phyloP scores from a whole-genome alignment of 805 yeast species.

The Danielozyma ontarioensis region DNA sequence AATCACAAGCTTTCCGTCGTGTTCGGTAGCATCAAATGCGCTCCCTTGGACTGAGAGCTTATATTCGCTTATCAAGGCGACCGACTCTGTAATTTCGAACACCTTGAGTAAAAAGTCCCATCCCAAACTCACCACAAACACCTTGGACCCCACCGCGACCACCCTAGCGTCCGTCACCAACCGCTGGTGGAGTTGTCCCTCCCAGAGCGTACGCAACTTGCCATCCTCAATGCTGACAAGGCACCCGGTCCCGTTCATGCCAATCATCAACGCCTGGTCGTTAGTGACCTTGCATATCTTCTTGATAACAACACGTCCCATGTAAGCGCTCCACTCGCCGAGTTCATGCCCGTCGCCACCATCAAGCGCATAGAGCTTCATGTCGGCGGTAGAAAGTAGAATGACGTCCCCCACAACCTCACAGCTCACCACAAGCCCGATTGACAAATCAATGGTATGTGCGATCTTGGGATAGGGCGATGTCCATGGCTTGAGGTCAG shows the following conservation, averaged over 20 bases:
- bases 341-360: not conserved
- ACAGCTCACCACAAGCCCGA: not conserved
- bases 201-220: slow-evolving; percentile 3
- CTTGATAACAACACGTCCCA: slow-evolving; percentile 11
- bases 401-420: not conserved
- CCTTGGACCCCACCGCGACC: slow-evolving; percentile 9
- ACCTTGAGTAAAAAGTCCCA: slow-evolving; percentile 48
- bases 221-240: slow-evolving; percentile 4
- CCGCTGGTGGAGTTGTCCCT: slow-evolving; percentile 28
- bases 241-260: slow-evolving; percentile 48
- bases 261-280: slow-evolving; percentile 34
- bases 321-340: slow-evolving; percentile 4
- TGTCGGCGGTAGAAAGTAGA: not conserved
- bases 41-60: slow-evolving; percentile 49
- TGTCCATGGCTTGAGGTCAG: slow-evolving; percentile 20
- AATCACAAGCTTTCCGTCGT: slow-evolving; percentile 30
- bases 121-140: slow-evolving; percentile 51
- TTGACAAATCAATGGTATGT: not conserved
- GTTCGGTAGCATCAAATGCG: slow-evolving; percentile 37
- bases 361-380: not conserved
- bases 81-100: slow-evolving; percentile 17
- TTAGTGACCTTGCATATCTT: slow-evolving; percentile 19
- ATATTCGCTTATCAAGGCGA: slow-evolving; percentile 10
- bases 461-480: slow-evolving; percentile 22
- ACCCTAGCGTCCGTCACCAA: slow-evolving; percentile 34